Base-by-base conservation (phyloP, 257 asterid species). In the Verbena officinalis region DNA sequence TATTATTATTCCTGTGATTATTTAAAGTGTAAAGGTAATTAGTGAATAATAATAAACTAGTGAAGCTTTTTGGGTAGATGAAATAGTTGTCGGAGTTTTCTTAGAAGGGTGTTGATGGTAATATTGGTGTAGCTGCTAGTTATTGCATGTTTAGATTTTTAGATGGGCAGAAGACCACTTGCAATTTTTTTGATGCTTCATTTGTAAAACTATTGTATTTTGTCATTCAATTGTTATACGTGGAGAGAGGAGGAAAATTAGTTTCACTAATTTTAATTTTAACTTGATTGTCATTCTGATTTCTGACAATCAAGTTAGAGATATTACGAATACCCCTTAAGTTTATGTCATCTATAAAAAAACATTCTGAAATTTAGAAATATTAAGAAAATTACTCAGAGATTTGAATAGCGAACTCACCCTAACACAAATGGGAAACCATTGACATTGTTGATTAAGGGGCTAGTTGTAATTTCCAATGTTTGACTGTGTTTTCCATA, bases 1-100 rank as follows among this genome's bases (percentile, higher is more conserved):
- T 83, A 71, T 81, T 83, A 53, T 75, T 83, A 49, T 73, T 83
- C 73, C 80, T 77, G 69, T 59, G 62, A 67, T 82, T 75, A 78
- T 64, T 21, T n/a, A 27, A 72, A 69, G 71, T 77, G 73, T 77
- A 49, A 58, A 73, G 79, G 78, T 77, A 34, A 27, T 2, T 27
- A 27, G 5, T 27, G 33, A 27, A 5, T 2, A n/a, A 63, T 19
- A 59, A 71, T 64, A 62, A 67, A 23, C 33, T 65, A 56, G 65
- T 45, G 20, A 49, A 39, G 55, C 10, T 21, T 16, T 64, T 59
- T 48, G 70, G 60, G 50, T 72, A 57, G 71, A 63, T 66, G 60
- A 49, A 59, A 55, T 57, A 17, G 31, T 62, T 54, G 67, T 49
- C 61, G 30, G 49, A 31, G 45, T 38, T 75, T 20, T 72, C 44